Evolutionary conservation across 1,284 basidiomycete genomes (phyloP).

Genomic region (Fomitiporia mediterranea): DNA sequence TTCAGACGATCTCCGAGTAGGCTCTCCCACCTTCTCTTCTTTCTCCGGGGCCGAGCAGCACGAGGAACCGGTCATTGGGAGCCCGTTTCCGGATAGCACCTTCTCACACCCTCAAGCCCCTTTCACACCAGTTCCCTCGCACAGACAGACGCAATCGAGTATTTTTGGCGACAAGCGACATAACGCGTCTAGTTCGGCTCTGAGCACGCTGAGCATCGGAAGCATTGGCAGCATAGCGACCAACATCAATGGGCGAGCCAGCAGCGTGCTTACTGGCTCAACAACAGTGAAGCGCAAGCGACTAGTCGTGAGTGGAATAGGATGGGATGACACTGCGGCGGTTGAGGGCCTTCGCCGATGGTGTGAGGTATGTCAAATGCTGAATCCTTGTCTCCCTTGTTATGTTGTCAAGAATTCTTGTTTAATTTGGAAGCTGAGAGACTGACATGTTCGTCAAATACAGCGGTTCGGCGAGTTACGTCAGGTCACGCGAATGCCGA

Average conservation of each 20-base stretch:
- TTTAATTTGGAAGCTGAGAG: background rate
- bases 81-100: background rate
- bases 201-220: slow-evolving; percentile 18
- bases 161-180: slow-evolving; percentile 12
- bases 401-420: background rate
- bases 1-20: slow-evolving; percentile 3
- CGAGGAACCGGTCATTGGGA: background rate
- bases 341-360: slow-evolving; percentile 45
- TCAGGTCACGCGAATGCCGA: slow-evolving; percentile 63
- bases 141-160: slow-evolving; percentile 8
- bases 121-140: slow-evolving; percentile 1
- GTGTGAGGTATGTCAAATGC: slow-evolving; percentile 55
- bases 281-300: slow-evolving; percentile 22
- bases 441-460: slow-evolving; percentile 5
- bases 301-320: slow-evolving; percentile 37
- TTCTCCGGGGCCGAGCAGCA: slow-evolving; percentile 11
- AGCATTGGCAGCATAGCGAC: slow-evolving; percentile 17
- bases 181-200: slow-evolving; percentile 17
- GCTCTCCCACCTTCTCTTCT: slow-evolving; percentile 11
- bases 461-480: slow-evolving; percentile 71
- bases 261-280: slow-evolving; percentile 9
- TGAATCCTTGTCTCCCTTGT: background rate
- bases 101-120: background rate
- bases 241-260: slow-evolving; percentile 9
- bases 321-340: slow-evolving; percentile 31